Percentiles rank a stretch among this genome's conserved stretches.
These are phyloP conservation scores for Bipolaris cookei DNA, from an alignment of 2,329 filamentous ascomycete species.

Conservation along the genomic window DNA sequence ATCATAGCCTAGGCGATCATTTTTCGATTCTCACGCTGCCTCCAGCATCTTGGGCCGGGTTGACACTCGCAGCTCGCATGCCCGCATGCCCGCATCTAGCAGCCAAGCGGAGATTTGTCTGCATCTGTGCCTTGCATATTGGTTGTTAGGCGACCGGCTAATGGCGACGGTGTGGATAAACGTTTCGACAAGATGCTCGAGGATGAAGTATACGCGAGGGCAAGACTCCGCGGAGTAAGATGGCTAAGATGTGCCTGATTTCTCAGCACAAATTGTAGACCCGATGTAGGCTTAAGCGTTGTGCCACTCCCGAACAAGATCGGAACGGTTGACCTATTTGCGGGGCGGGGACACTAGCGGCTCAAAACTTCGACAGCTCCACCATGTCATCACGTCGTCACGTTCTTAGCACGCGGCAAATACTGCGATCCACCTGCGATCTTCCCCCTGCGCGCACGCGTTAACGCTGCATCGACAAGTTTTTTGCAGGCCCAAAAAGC, in stretches of 20 bases:
- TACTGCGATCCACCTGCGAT: conserved; percentile 3
- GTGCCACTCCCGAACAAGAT: conserved; percentile 3
- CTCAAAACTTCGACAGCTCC: conserved; percentile 25
- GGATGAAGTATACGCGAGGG: too few species aligned
- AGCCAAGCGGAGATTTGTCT: conserved; percentile 13
- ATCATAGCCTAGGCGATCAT: neutral
- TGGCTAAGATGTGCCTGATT: conserved; percentile 14
- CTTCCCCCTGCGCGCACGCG: conserved; percentile 23
- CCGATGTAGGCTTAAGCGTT: conserved; percentile 11
- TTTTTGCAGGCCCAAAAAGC: conserved; percentile 9
- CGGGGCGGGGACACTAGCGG: conserved; percentile 27
- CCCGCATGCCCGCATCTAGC: neutral
- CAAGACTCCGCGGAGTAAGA: conserved; percentile 16
- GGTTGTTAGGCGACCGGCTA: neutral
- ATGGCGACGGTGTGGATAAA: neutral
- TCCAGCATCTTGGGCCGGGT: neutral
- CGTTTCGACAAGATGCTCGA: too few species aligned
- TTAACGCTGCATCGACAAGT: conserved; percentile 20
- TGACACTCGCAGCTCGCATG: conserved; percentile 1
- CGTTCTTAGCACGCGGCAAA: conserved; percentile 25
- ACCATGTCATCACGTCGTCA: conserved; percentile 47
- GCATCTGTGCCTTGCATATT: conserved; percentile 18
- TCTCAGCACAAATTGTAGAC: conserved; percentile 16
- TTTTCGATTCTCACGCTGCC: neutral
- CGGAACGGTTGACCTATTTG: conserved; percentile 2